phyloP scores from a whole-genome alignment of 768 basidiomycete species.

The Panellus pusillus region DNA sequence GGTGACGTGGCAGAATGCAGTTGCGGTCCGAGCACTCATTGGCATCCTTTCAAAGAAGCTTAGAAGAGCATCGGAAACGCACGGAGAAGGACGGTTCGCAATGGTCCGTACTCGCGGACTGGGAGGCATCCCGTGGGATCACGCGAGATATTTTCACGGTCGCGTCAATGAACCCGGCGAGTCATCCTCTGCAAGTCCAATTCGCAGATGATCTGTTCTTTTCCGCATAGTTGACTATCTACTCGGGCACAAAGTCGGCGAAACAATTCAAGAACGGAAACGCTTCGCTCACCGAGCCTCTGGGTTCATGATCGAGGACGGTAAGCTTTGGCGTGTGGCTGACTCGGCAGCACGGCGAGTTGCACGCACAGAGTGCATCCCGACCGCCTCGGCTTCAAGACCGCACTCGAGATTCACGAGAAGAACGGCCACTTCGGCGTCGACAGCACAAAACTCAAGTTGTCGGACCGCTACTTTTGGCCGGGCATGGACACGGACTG shows the following conservation, averaged over 20 bases:
- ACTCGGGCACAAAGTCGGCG: constrained; percentile 12
- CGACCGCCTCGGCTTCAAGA: constrained; percentile 10
- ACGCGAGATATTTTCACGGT: too few relatives aligned
- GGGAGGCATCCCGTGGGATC: constrained; percentile 23
- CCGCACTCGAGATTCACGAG: constrained; percentile 6
- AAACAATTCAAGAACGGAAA: constrained; percentile 3
- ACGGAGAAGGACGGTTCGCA: constrained; percentile 5
- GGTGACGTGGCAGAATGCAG: too few relatives aligned
- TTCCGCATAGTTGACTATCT: constrained; percentile 10
- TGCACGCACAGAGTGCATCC: constrained; percentile 3
- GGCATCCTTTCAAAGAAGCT: too few relatives aligned
- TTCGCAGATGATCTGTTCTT: constrained; percentile 20
- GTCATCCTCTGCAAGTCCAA: too few relatives aligned
- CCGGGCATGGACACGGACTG: too few relatives aligned
- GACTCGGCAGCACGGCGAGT: constrained; percentile 5
- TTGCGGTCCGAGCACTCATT: too few relatives aligned
- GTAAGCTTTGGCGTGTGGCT: too few relatives aligned
- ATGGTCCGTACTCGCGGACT: constrained; percentile 29
- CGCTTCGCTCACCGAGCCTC: constrained; percentile 1
- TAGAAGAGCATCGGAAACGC: background rate
- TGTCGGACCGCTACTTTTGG: too few relatives aligned
- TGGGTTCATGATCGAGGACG: too few relatives aligned
- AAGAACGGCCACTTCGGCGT: too few relatives aligned
- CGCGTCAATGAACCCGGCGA: too few relatives aligned
- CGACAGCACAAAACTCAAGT: too few relatives aligned